phyloP scores from a whole-genome alignment of 2,329 filamentous ascomycete genomes.

The Phymatotrichopsis omnivora region DNA sequence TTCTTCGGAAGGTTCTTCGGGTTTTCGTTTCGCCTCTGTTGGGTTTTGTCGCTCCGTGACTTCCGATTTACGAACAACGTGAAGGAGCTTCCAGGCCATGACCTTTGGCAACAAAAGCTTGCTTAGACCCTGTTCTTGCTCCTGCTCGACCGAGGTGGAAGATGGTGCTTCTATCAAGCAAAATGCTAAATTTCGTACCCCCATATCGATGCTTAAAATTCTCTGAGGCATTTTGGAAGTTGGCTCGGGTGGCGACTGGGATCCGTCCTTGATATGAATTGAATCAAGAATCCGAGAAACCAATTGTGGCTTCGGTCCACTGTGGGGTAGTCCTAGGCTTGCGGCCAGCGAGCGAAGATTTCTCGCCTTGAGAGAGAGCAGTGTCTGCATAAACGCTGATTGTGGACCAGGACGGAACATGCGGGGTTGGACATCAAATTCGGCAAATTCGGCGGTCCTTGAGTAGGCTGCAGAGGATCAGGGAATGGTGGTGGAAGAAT shows the following conservation, averaged over 20 bases:
- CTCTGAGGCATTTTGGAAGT: constrained; percentile 34
- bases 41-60: constrained; percentile 11
- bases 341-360: constrained; percentile 11
- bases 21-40: not conserved
- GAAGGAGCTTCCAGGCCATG: constrained; percentile 32
- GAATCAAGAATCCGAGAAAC: constrained; percentile 42
- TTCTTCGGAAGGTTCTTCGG: not conserved
- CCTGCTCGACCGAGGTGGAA: not conserved
- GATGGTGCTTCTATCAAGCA: constrained; percentile 44
- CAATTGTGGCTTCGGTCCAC: constrained; percentile 51
- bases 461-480: too few species aligned
- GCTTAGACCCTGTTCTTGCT: not conserved
- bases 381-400: too few species aligned
- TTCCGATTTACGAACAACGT: constrained; percentile 28
- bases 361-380: constrained; percentile 10
- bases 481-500: too few species aligned
- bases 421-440: too few species aligned
- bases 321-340: constrained; percentile 47
- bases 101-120: constrained; percentile 21
- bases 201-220: constrained; percentile 73
- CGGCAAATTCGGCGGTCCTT: too few species aligned
- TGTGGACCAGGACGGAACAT: too few species aligned
- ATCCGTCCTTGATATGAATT: constrained; percentile 29
- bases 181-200: constrained; percentile 69
- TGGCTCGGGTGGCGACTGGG: constrained; percentile 16